Percentiles rank a stretch among this genome's conserved stretches.
These are phyloP conservation scores for Chaetothyriales sp. DNA, from an alignment of 2,329 filamentous ascomycete species.

Conservation along the genomic window DNA sequence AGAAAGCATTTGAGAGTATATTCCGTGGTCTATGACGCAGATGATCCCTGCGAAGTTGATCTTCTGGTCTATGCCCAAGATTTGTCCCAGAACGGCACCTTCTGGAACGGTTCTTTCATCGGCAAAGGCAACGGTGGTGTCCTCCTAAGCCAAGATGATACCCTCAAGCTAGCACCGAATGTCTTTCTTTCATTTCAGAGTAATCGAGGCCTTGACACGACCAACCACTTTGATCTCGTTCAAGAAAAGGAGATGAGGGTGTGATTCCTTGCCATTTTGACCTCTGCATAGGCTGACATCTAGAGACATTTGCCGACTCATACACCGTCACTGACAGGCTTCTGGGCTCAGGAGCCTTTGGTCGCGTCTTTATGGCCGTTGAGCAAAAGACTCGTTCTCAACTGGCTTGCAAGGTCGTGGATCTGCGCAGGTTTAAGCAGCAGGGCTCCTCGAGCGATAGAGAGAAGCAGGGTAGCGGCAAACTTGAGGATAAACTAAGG, in stretches of 20 bases:
- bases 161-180: conserved; percentile 20
- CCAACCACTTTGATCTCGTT: conserved; percentile 15
- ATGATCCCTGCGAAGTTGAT: conserved; percentile 24
- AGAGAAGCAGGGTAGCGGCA: conserved; percentile 12
- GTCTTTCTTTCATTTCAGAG: conserved; percentile 16
- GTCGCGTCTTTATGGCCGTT: conserved; percentile 31
- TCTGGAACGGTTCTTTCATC: conserved; percentile 27
- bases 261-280: conserved; percentile 1
- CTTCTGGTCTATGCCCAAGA: conserved; percentile 33
- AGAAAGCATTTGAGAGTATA: conserved; percentile 32
- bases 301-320: conserved; percentile 22
- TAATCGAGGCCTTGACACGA: conserved; percentile 2
- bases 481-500: conserved; percentile 21
- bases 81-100: conserved; percentile 28
- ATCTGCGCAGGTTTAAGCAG: conserved; percentile 22
- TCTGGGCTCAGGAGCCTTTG: conserved; percentile 31
- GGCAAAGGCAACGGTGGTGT: conserved; percentile 23
- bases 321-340: conserved; percentile 28
- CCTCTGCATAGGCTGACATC: conserved; percentile 5
- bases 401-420: conserved; percentile 34
- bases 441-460: conserved; percentile 3
- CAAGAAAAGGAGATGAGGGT: conserved; percentile 27
- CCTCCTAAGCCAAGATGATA: conserved; percentile 28
- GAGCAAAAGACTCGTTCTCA: conserved; percentile 22
- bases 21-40: conserved; percentile 29